Evolutionary conservation across 2,329 filamentous ascomycete genomes (phyloP), one percentile per base, ranked within the genome.

Genomic region (Raffaelea ambrosiae): DNA sequence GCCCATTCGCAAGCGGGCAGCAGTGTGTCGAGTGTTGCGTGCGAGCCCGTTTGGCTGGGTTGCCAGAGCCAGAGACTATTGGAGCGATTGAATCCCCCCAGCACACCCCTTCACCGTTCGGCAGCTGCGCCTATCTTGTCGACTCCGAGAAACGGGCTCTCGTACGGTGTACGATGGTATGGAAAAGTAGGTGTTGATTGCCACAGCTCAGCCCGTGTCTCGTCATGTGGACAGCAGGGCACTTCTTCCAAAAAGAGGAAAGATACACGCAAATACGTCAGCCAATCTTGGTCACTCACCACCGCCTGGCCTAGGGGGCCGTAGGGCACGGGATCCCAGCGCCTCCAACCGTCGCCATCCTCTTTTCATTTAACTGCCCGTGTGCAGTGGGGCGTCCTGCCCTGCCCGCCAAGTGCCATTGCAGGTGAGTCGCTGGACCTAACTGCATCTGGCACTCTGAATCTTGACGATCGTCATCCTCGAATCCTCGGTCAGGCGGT

Each of bases 341-440:
- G 9, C 31, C 31, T 16, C 16, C 31, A 33, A 33, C 31, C 31
- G 16, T 19, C 18, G 16, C 7, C 35, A 43, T 29, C 38, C 16
- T 44, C 35, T 41, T 46, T 48, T 40, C 46, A 48, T 52, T 52
- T 38, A 48, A 40, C 43, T 39, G 43, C 18, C 22, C 39, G 36
- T 16, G 18, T 36, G 20, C 33, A 19, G 47, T 49, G 44, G 47
- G 44, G 51, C 41, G 35, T 46, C 23, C 39, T 31, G 40, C 26
- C 26, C 26, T 29, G 7, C n/a, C 26, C 26, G 13, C 13, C 7
- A 13, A 29, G 26, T 48, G 41, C 43, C 43, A 20, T 43, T 48
- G 29, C 44, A 29, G 44, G 51, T 43, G 22, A 16, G 8, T 46
- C 48, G 39, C 23, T 51, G 49, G 43, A 47, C 49, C 41, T 48